phyloP scores from a whole-genome alignment of 352 stramenopile genomes.

The Pythium myriotylum region DNA sequence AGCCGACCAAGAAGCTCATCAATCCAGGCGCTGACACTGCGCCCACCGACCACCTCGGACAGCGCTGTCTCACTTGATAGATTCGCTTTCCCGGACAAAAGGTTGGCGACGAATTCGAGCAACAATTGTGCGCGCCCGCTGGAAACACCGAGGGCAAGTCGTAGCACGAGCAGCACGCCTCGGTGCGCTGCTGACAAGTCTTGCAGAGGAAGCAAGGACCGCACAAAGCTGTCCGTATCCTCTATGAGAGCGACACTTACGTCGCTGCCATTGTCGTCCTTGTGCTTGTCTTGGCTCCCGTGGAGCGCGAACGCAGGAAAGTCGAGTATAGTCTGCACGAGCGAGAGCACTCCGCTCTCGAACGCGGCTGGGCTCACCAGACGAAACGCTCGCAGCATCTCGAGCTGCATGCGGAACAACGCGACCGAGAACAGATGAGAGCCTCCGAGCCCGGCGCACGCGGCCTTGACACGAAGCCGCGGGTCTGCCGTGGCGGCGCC shows the following conservation, averaged over 20 bases:
- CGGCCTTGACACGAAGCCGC: background rate
- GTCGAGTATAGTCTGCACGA: slow-evolving; percentile 61
- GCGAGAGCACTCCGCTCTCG: slow-evolving; percentile 46
- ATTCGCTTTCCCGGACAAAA: slow-evolving; percentile 17
- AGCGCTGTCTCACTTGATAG: background rate
- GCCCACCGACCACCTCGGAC: slow-evolving; percentile 9
- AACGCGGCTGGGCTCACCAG: slow-evolving; percentile 45
- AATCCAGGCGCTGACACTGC: slow-evolving; percentile 45
- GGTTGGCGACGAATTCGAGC: slow-evolving; percentile 48
- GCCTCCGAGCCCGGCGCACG: background rate
- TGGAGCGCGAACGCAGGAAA: slow-evolving; percentile 58
- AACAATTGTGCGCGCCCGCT: slow-evolving; percentile 53
- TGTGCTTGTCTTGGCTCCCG: slow-evolving; percentile 7
- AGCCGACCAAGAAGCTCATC: slow-evolving; percentile 43
- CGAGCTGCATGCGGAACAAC: slow-evolving; percentile 67
- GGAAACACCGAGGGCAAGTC: slow-evolving; percentile 59
- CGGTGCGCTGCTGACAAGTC: slow-evolving; percentile 30
- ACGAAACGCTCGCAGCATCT: slow-evolving; percentile 67
- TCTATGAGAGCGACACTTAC: slow-evolving; percentile 43
- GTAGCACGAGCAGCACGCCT: slow-evolving; percentile 43
- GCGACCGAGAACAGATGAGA: slow-evolving; percentile 45
- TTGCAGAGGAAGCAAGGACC: slow-evolving; percentile 33
- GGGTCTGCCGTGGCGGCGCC: background rate
- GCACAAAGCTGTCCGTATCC: slow-evolving; percentile 57
- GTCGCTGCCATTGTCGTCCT: background rate